These are phyloP conservation scores for Phytophthora pistaciae DNA, from an alignment of 352 stramenopile species.

Conservation along the genomic window DNA sequence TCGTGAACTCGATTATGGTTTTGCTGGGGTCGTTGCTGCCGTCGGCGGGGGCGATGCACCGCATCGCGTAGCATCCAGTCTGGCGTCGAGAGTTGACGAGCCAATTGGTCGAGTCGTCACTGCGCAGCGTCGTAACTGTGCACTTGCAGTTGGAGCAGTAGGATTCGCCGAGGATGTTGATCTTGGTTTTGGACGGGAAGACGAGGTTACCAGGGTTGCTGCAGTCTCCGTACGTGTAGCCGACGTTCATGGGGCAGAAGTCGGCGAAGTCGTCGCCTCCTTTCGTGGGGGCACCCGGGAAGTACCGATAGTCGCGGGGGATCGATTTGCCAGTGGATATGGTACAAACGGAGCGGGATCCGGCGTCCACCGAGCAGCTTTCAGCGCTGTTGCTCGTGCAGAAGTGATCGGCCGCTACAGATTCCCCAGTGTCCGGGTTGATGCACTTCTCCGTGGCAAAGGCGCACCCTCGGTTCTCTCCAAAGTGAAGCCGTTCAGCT, in stretches of 20 bases:
- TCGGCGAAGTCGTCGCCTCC: conserved; percentile 76
- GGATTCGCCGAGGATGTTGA: conserved; percentile 84
- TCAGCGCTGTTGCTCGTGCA: conserved; percentile 65
- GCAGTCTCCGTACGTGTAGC: conserved; percentile 76
- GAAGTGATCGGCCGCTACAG: conserved; percentile 65
- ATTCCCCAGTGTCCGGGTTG: conserved; percentile 50
- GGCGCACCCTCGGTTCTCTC: conserved; percentile 63
- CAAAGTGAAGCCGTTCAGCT: conserved; percentile 73
- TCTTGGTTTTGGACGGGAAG: conserved; percentile 44
- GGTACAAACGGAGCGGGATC: conserved; percentile 72
- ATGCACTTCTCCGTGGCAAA: conserved; percentile 82
- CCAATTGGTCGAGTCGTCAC: conserved; percentile 66
- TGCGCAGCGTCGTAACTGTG: conserved; percentile 72
- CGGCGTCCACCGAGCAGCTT: conserved; percentile 81
- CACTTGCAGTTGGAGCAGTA: conserved; percentile 83
- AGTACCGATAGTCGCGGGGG: conserved; percentile 69
- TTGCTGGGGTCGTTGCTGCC: conserved; percentile 15
- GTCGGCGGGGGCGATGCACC: conserved; percentile 45
- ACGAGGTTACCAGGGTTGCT: conserved; percentile 64
- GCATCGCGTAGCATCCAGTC: conserved; percentile 83
- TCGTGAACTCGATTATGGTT: conserved; percentile 51
- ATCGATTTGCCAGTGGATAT: conserved; percentile 56
- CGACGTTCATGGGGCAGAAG: conserved; percentile 83
- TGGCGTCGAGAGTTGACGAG: conserved; percentile 61
- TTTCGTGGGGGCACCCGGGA: conserved; percentile 47